Evolutionary conservation across 805 yeast species (phyloP), one percentile per base, ranked within the genome.

Genomic region (Millerozyma acaciae): DNA sequence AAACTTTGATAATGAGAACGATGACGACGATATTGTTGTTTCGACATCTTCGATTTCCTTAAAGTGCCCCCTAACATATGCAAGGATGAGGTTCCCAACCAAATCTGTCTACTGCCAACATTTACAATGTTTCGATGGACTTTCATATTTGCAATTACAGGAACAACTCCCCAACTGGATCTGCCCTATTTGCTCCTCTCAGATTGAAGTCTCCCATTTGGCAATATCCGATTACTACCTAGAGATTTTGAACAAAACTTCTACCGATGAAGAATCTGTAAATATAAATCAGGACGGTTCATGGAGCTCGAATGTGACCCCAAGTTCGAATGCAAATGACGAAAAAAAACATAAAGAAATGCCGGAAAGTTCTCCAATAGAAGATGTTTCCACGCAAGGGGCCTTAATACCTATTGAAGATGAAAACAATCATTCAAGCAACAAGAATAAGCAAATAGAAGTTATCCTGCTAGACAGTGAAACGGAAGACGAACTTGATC

Each of bases 51-150:
- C 76, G 1, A 62, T 86, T 32, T 70, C 87, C 12, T 62, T 93
- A 37, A 76, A 74, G 42, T 89, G 95, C 51, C 97, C 96, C 0
- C 65, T 89, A 5, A 76, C 93, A 2, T 80, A 75, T 48, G 68
- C 76, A 6, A 70, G 84, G 36, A 81, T 93, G 71, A 62, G 66
- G 35, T 56, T 71, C 33, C 97, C 98, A 0, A 75, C 78, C 1
- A 75, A 86, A 43, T 77, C 95, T 1, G 59, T 69, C 1, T 64
- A 58, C 29, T 93, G 98, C 59, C 62, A 71, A 21, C 98, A 93
- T 57, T 60, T 87, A 10, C 90, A 84, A 48, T 89, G 97, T 52
- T 86, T 89, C 54, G 98, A 93, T 57, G 89, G 85, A 0, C 55
- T 69, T 21, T 75, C 84, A 27, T 93, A 75, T 50, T 46, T 93